A percentile compares a stretch with the other conserved stretches of the same genome.
Evolutionary conservation across 495 filamentous ascomycete species (phyloP).

Genomic region (Xylaria scruposa): DNA sequence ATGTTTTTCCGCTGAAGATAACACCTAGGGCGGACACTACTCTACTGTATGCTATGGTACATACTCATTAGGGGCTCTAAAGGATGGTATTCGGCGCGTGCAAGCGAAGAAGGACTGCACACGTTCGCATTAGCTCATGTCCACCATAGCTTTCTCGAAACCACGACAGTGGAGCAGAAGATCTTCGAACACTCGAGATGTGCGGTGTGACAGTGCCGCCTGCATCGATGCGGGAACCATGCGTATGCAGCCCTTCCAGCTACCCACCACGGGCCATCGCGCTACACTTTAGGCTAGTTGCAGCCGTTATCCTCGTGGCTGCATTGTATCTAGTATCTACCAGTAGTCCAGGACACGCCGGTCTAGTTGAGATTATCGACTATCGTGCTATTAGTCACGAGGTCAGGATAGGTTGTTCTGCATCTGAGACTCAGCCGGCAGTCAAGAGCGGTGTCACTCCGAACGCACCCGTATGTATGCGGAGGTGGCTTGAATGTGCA

Average conservation of each 20-base stretch:
- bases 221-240: conserved; percentile 12
- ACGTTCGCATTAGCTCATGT: background rate
- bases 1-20: background rate
- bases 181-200: background rate
- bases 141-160: background rate
- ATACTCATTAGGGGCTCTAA: background rate
- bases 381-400: background rate
- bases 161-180: background rate
- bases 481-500: conserved; percentile 6
- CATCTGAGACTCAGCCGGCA: background rate
- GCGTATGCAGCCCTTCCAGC: conserved; percentile 22
- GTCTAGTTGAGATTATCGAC: background rate
- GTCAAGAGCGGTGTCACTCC: background rate
- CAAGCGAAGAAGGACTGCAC: background rate
- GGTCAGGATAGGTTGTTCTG: background rate
- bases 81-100: background rate
- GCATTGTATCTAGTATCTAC: conserved; percentile 7
- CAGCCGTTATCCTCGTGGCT: conserved; percentile 24
- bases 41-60: background rate
- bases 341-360: background rate
- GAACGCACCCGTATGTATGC: background rate
- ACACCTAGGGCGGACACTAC: background rate
- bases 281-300: conserved; percentile 5
- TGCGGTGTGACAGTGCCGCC: conserved; percentile 21
- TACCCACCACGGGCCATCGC: background rate